Evolutionary conservation across 2,329 filamentous ascomycete genomes (phyloP).

Genomic region (Teratosphaeria zuluensis): DNA sequence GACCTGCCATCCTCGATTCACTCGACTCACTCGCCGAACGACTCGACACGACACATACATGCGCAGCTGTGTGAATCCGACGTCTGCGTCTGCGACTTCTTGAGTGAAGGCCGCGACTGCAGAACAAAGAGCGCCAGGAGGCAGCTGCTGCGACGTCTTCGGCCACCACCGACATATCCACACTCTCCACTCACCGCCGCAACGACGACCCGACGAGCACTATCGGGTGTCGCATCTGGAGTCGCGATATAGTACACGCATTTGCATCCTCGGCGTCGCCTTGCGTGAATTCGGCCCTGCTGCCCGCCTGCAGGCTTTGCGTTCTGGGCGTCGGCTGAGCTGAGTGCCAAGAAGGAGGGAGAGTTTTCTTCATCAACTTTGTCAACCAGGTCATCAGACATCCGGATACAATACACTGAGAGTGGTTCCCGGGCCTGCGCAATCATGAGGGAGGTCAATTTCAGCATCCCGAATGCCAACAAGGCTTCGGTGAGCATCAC

Average conservation of each 20-base stretch:
- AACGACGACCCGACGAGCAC: background rate
- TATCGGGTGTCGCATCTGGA: background rate
- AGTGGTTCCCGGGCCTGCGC: background rate
- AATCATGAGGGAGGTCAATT: constrained; percentile 98
- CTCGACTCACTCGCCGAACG: background rate
- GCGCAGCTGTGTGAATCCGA: background rate
- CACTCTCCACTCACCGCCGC: background rate
- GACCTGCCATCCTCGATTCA: background rate
- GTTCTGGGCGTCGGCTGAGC: background rate
- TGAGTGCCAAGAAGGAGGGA: background rate
- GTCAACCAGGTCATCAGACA: background rate
- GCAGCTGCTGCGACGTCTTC: background rate
- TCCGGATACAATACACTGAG: background rate
- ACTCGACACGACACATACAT: background rate
- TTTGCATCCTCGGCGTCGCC: background rate
- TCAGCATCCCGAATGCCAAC: constrained; percentile 98
- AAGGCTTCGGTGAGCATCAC: constrained; percentile 99
- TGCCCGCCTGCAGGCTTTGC: background rate
- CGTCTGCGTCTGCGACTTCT: background rate
- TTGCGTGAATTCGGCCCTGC: background rate
- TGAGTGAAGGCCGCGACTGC: background rate
- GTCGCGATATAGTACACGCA: too few relatives aligned
- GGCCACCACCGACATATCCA: background rate
- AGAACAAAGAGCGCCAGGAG: background rate
- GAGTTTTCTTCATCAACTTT: background rate